Conservation (phyloP, 371 early-diverging fungal genomes). For the Syncephalastrum sp. region DNA sequence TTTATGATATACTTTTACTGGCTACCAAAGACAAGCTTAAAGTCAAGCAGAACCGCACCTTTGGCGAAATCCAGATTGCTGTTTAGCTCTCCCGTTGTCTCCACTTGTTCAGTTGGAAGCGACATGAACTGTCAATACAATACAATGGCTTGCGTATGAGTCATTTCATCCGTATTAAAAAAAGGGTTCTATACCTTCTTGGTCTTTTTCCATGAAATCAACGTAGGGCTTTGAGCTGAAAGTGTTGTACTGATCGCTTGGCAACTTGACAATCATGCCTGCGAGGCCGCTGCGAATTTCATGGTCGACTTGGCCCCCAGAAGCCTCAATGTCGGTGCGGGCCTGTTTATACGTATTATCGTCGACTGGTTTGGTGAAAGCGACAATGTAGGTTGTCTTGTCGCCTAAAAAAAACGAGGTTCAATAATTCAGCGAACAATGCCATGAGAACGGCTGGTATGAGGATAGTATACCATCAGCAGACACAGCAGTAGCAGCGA, state of each 20-base stretch:
- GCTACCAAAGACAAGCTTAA: slow-evolving; percentile 84
- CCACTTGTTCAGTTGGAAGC: too few relatives aligned
- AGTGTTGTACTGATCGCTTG: slow-evolving; percentile 13
- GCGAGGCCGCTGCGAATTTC: slow-evolving; percentile 20
- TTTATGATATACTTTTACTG: slow-evolving; percentile 90
- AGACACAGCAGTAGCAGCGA: slow-evolving; percentile 6
- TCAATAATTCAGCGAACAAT: neutral
- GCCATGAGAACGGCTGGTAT: neutral
- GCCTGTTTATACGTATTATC: slow-evolving; percentile 15
- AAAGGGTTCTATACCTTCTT: slow-evolving; percentile 16
- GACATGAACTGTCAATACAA: slow-evolving; percentile 1
- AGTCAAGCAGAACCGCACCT: slow-evolving; percentile 79
- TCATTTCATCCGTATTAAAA: neutral
- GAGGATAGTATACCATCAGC: slow-evolving; percentile 5
- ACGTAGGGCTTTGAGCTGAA: slow-evolving; percentile 27
- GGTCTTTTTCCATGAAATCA: slow-evolving; percentile 30
- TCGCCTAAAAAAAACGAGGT: neutral
- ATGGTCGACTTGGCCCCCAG: slow-evolving; percentile 20
- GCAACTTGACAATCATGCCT: slow-evolving; percentile 19
- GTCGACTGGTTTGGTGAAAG: slow-evolving; percentile 15
- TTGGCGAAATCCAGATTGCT: slow-evolving; percentile 78
- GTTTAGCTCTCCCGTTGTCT: slow-evolving; percentile 3
- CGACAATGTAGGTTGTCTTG: slow-evolving; percentile 22
- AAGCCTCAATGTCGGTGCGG: slow-evolving; percentile 16
- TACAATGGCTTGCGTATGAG: neutral